These are phyloP conservation scores for Aspergillus hiratsukae DNA, from an alignment of 2,329 filamentous ascomycete species.

Conservation along the genomic window DNA sequence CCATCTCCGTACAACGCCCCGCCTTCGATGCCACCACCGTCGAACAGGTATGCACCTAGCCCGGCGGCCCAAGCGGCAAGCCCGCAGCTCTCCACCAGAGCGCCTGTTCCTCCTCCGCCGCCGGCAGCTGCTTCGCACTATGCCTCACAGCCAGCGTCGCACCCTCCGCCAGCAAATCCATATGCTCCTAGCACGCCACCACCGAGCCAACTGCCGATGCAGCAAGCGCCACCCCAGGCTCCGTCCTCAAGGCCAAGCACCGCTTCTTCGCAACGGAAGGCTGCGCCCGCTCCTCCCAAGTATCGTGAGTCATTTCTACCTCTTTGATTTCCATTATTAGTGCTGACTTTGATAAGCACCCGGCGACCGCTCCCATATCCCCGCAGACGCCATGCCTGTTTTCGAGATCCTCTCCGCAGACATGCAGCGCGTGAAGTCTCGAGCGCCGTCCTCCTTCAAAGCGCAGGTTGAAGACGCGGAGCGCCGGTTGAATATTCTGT, in stretches of 20 bases:
- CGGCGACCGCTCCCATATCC: conserved; percentile 88
- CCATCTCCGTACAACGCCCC: conserved; percentile 84
- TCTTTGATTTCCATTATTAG: not conserved
- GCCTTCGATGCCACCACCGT: conserved; percentile 63
- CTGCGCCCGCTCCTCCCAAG: conserved; percentile 53
- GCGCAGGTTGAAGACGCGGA: conserved; percentile 90
- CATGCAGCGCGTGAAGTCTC: conserved; percentile 80
- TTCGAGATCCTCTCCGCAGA: conserved; percentile 77
- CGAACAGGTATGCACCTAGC: conserved; percentile 70
- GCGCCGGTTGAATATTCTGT: conserved; percentile 87
- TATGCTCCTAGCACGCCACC: conserved; percentile 47
- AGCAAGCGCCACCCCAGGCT: conserved; percentile 32
- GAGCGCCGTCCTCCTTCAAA: conserved; percentile 81
- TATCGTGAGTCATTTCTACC: conserved; percentile 55
- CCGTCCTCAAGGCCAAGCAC: conserved; percentile 44
- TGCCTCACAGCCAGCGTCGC: conserved; percentile 48
- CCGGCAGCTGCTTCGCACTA: conserved; percentile 49
- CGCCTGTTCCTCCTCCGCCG: conserved; percentile 48
- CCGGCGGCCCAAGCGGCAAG: conserved; percentile 53
- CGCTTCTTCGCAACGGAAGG: conserved; percentile 46
- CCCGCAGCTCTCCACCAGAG: conserved; percentile 42
- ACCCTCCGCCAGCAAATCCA: conserved; percentile 36
- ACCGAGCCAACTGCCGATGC: conserved; percentile 29
- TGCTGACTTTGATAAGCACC: conserved; percentile 40
- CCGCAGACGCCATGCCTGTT: conserved; percentile 67